Percentiles rank a stretch among this genome's conserved stretches.
phyloP scores from a whole-genome alignment of 2,329 filamentous ascomycete genomes.

The Sporothrix euskadiensis region DNA sequence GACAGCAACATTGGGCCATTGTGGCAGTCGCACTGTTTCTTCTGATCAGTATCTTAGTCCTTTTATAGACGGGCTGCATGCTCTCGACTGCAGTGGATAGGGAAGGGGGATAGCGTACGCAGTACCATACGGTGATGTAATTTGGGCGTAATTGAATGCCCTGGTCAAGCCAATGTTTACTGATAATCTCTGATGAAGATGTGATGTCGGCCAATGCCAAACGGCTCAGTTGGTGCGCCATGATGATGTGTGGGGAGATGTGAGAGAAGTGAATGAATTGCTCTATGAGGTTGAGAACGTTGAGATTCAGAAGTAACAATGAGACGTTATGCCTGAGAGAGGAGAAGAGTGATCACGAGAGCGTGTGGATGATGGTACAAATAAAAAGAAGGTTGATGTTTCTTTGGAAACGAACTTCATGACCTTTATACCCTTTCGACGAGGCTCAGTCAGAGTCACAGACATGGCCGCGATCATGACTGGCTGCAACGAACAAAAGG shows the following conservation, averaged over 20 bases:
- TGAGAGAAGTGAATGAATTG: background rate
- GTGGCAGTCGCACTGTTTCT: background rate
- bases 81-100: background rate
- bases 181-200: background rate
- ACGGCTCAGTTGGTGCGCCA: constrained; percentile 15
- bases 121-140: constrained; percentile 15
- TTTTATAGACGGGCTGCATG: no score
- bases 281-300: background rate
- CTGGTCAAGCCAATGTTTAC: background rate
- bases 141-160: background rate
- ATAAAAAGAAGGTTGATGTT: background rate
- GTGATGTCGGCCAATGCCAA: background rate
- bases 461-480: background rate
- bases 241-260: background rate
- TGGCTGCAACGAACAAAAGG: background rate
- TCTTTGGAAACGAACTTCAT: background rate
- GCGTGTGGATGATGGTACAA: background rate
- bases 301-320: background rate
- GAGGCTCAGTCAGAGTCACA: constrained; percentile 3
- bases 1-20: constrained; percentile 15
- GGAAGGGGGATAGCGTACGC: background rate
- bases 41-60: no score
- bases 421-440: constrained; percentile 2
- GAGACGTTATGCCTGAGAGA: background rate
- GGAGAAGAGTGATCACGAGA: background rate